Evolutionary conservation across 2,329 filamentous ascomycete species (phyloP).

Genomic region (Pseudocercospora fuligena): DNA sequence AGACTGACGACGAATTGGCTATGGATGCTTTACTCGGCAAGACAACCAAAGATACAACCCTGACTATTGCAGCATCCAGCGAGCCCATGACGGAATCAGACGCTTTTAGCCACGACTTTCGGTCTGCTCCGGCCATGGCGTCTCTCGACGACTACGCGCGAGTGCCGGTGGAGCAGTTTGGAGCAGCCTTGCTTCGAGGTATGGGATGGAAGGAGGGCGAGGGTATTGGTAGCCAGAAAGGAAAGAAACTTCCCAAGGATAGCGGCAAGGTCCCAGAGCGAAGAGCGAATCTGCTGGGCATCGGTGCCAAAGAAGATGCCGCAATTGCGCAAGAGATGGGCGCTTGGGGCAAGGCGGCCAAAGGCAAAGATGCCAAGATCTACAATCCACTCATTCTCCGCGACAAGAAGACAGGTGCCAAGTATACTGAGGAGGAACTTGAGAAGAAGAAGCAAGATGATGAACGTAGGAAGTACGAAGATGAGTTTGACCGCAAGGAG

Average conservation of each 20-base stretch:
- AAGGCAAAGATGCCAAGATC: conserved; percentile 60
- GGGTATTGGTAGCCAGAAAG: conserved; percentile 59
- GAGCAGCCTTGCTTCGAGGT: conserved; percentile 82
- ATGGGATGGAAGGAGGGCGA: conserved; percentile 90
- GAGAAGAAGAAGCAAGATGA: conserved; percentile 49
- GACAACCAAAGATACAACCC: conserved; percentile 40
- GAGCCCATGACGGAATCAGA: conserved; percentile 40
- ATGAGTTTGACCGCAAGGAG: conserved; percentile 47
- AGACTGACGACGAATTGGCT: conserved; percentile 63
- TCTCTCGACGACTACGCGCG: conserved; percentile 83
- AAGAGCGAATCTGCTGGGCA: conserved; percentile 80
- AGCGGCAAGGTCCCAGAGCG: conserved; percentile 66
- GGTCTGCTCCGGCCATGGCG: conserved; percentile 73
- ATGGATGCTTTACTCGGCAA: conserved; percentile 53
- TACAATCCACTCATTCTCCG: conserved; percentile 67
- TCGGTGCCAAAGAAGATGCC: conserved; percentile 81
- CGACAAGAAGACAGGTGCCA: conserved; percentile 66
- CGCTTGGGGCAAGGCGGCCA: conserved; percentile 72
- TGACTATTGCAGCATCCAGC: conserved; percentile 44
- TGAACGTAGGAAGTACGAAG: conserved; percentile 54
- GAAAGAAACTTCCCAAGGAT: conserved; percentile 51
- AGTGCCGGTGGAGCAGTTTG: conserved; percentile 93
- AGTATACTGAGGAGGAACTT: conserved; percentile 66
- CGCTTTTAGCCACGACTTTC: conserved; percentile 61
- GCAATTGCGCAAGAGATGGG: conserved; percentile 72